phyloP scores from a whole-genome alignment of 192 early-diverging fungal genomes.

The Coemansia sp. region DNA sequence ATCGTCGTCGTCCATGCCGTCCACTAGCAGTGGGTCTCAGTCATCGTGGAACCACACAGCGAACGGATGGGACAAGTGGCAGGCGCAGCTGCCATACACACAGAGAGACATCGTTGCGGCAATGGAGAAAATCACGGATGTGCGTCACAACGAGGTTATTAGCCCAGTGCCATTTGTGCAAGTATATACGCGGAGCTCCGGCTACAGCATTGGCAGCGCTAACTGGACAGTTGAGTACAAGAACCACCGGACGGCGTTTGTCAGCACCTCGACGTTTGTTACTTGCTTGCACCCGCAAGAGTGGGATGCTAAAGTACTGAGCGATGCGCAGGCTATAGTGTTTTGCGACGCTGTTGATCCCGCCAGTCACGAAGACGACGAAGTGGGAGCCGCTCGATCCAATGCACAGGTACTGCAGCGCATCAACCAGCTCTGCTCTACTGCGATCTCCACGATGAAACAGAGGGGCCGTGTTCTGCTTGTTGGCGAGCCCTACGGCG shows the following conservation, averaged over 20 bases:
- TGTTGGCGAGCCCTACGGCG: slow-evolving; percentile 65
- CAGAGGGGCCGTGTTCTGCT: slow-evolving; percentile 70
- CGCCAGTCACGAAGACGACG: slow-evolving; percentile 15
- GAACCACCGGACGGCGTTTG: slow-evolving; percentile 48
- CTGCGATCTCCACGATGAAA: slow-evolving; percentile 49
- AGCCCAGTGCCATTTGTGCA: slow-evolving; percentile 51
- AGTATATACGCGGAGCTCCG: slow-evolving; percentile 69
- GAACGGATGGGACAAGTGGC: background rate
- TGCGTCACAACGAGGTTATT: slow-evolving; percentile 52
- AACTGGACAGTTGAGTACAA: slow-evolving; percentile 75
- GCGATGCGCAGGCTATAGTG: slow-evolving; percentile 45
- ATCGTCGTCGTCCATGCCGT: slow-evolving; percentile 7
- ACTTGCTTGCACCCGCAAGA: slow-evolving; percentile 52
- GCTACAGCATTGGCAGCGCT: slow-evolving; percentile 69
- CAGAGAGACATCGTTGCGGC: slow-evolving; percentile 42
- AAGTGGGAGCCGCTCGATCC: background rate
- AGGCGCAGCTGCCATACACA: slow-evolving; percentile 28
- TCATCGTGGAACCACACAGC: background rate
- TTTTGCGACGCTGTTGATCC: slow-evolving; percentile 48
- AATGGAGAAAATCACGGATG: slow-evolving; percentile 51
- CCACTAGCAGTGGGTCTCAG: background rate
- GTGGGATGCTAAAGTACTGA: slow-evolving; percentile 42
- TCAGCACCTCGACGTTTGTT: slow-evolving; percentile 46
- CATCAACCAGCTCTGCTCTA: slow-evolving; percentile 42
- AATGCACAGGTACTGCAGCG: slow-evolving; percentile 31